Evolutionary conservation across 306 rosid species (phyloP), one percentile per base, ranked within the genome.

Genomic region (Abrus pulchellus): DNA sequence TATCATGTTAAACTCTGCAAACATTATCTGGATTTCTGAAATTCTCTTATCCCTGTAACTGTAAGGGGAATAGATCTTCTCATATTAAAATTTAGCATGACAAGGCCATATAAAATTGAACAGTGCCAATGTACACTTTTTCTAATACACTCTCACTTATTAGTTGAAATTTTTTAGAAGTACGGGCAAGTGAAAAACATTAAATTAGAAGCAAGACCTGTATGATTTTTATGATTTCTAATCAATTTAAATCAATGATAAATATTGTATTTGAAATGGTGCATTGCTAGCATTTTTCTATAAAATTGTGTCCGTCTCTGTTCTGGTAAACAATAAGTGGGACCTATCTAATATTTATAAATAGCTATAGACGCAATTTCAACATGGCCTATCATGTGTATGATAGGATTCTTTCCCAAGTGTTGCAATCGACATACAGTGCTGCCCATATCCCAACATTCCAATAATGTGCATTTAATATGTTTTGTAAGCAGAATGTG

Each of bases 381-480:
- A 36, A 36, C 40, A 36, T 36, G 40, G 4, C 40, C 20, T 20
- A 20, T 36, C 3, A 36, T 36, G 40, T 36, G 4, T 36, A 1
- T 36, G 20, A 36, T 4, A 36, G 40, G 40, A 36, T 36, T 36
- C 40, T 36, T 36, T 36, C 4, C 1, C 40, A 36, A 56, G 45
- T 45, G 8, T 75, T 33, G 47, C 20, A 50, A 77, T 20, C 65
- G 9, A 9, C 11, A 64, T 63, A 33, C 11, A 49, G 4, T 47
- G 59, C 59, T 60, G 30, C 20, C 38, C 13, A 56, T 57, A 28
- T 45, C 45, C 56, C 57, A 43, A 59, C 53, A 56, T 73, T 56
- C n/a, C 44, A 57, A 74, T 20, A 41, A 63, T 41, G 29, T 48
- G 34, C 56, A 40, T 50, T 53, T 29, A 12, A 78, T 78, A 49